A percentile compares a stretch with the other conserved stretches of the same genome.
These are phyloP conservation scores for Pugionium cornutum DNA, from an alignment of 345 rosid species.

Conservation along the genomic window DNA sequence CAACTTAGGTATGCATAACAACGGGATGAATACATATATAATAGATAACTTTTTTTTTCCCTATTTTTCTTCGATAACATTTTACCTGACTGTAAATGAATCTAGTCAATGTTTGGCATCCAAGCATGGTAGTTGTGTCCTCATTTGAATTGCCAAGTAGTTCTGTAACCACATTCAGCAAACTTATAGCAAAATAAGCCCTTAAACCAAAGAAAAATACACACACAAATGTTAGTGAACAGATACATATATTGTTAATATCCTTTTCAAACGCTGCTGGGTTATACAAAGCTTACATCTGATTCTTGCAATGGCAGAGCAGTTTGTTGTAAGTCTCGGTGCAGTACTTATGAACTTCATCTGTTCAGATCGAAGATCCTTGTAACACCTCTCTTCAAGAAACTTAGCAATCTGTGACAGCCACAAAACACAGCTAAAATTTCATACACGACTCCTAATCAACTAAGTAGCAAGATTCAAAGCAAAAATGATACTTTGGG, in stretches of 20 bases:
- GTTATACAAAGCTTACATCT: conserved; percentile 63
- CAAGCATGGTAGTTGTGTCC: conserved; percentile 63
- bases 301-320: conserved; percentile 78
- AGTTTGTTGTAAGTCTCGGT: conserved; percentile 72
- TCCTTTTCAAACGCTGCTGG: no score
- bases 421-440: conserved; percentile 25
- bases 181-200: conserved; percentile 77
- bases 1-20: no score
- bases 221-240: conserved; percentile 8
- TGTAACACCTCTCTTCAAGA: conserved; percentile 92
- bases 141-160: conserved; percentile 74
- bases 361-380: conserved; percentile 80
- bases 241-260: no score
- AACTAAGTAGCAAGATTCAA: conserved; percentile 9
- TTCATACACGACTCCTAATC: neutral
- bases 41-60: no score
- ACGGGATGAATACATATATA: no score
- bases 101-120: conserved; percentile 81
- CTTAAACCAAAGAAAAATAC: conserved; percentile 44
- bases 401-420: conserved; percentile 70
- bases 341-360: conserved; percentile 61
- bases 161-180: conserved; percentile 75
- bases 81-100: conserved; percentile 86
- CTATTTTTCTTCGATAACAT: neutral
- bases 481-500: conserved; percentile 62